Percentiles rank a stretch among this genome's conserved stretches.
Evolutionary conservation across 345 rosid genomes (phyloP).

Genomic region (Capsella bursapastoris): DNA sequence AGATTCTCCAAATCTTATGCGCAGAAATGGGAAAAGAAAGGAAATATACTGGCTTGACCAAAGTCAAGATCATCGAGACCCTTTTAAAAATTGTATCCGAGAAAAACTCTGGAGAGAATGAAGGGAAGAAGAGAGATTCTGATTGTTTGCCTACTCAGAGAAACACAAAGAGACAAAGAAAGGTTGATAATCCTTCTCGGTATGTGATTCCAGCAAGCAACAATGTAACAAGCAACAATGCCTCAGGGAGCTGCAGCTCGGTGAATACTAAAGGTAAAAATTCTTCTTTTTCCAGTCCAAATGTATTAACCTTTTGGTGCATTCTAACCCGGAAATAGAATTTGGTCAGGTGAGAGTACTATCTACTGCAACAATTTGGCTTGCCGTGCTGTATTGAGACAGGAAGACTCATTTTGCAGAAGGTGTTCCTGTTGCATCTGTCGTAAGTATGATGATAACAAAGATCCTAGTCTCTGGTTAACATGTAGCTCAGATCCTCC

Average conservation of each 20-base stretch:
- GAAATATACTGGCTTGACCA: conserved; percentile 73
- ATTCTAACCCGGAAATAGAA: conserved; percentile 28
- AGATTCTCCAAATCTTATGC: conserved; percentile 79
- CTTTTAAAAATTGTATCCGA: conserved; percentile 65
- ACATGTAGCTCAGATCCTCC: conserved; percentile 66
- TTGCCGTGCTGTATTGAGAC: conserved; percentile 59
- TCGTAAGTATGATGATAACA: conserved; percentile 74
- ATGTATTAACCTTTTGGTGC: neutral
- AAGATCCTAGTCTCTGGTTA: conserved; percentile 87
- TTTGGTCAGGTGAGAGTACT: conserved; percentile 39
- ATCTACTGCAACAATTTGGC: conserved; percentile 66
- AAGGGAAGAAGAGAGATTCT: conserved; percentile 47
- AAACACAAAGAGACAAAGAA: conserved; percentile 41
- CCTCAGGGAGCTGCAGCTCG: conserved; percentile 40
- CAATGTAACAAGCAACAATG: conserved; percentile 35
- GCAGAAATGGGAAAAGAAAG: conserved; percentile 88
- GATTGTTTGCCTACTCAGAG: conserved; percentile 39
- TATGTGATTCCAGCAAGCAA: conserved; percentile 38
- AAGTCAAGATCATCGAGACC: conserved; percentile 74
- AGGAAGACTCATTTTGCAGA: conserved; percentile 64
- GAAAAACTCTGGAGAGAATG: conserved; percentile 57
- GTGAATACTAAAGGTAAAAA: conserved; percentile 36
- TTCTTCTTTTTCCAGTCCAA: neutral
- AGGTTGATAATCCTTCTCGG: conserved; percentile 41
- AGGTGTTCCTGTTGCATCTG: conserved; percentile 90